Conservation (phyloP, 148 eudicot genomes). For the Limonium bicolor region DNA sequence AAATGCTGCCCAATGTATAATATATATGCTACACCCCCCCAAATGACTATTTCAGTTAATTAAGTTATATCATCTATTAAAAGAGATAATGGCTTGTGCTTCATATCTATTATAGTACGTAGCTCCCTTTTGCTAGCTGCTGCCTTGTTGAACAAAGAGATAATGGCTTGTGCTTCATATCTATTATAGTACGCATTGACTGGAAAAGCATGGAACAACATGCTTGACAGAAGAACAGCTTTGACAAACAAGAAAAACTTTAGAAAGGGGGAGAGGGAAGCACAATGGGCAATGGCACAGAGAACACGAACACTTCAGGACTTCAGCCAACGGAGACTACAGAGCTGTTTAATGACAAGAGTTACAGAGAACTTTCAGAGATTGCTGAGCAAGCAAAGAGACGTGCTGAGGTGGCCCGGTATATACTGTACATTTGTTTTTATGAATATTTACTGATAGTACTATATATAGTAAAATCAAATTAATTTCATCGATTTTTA, state of each 20-base stretch:
- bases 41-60: no score
- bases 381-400: constrained; percentile 47
- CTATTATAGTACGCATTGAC: constrained; percentile 13
- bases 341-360: constrained; percentile 18
- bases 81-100: no score
- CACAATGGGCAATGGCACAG: constrained; percentile 62
- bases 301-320: constrained; percentile 37
- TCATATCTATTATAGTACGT: no score
- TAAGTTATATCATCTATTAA: no score
- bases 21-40: no score
- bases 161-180: no score
- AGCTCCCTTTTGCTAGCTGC: no score
- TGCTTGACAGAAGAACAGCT: constrained; percentile 32
- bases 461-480: not conserved
- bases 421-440: no score
- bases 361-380: constrained; percentile 38
- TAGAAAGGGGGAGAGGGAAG: constrained; percentile 56
- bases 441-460: no score
- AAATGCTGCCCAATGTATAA: no score
- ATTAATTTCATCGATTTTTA: not conserved
- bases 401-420: constrained; percentile 47
- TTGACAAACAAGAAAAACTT: constrained; percentile 54
- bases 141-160: no score
- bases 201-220: constrained; percentile 19
- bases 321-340: constrained; percentile 42